phyloP scores from a whole-genome alignment of 2,329 filamentous ascomycete species.

The Dendrostoma leiphaemia region DNA sequence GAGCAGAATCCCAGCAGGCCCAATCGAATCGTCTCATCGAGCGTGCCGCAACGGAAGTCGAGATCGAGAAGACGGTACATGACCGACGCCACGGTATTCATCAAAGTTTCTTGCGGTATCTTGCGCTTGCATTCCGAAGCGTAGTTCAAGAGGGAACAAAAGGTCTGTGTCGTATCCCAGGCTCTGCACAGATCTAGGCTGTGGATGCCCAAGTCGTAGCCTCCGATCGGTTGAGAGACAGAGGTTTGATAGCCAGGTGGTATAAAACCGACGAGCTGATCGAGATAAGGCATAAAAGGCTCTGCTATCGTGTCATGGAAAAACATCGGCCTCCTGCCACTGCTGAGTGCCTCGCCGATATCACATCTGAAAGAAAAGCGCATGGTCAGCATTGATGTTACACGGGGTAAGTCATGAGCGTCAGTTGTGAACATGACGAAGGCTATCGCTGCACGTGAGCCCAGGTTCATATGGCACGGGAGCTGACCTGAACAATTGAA shows the following conservation, averaged over 20 bases:
- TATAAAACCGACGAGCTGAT: not conserved
- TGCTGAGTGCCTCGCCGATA: slow-evolving; percentile 1
- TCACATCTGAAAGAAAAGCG: too few species aligned
- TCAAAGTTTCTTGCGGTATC: slow-evolving; percentile 21
- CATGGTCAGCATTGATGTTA: too few species aligned
- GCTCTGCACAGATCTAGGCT: slow-evolving; percentile 18
- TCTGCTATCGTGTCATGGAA: not conserved
- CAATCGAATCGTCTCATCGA: slow-evolving; percentile 35
- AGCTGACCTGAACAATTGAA: slow-evolving; percentile 32
- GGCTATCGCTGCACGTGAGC: too few species aligned
- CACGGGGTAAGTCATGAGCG: too few species aligned
- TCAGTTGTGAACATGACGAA: too few species aligned
- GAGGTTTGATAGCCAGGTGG: not conserved
- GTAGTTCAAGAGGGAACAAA: slow-evolving; percentile 25
- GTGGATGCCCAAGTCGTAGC: not conserved
- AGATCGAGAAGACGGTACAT: slow-evolving; percentile 39
- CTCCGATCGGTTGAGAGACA: not conserved
- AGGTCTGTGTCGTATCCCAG: slow-evolving; percentile 23
- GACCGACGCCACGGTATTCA: slow-evolving; percentile 34
- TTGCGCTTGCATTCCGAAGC: slow-evolving; percentile 17
- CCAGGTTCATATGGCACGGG: not conserved
- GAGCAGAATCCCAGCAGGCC: slow-evolving; percentile 36
- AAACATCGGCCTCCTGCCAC: not conserved
- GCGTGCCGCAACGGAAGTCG: slow-evolving; percentile 25
- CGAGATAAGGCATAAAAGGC: not conserved